phyloP scores from a whole-genome alignment of 805 yeast genomes.

The Metschnikowia chrysomelidarum region DNA sequence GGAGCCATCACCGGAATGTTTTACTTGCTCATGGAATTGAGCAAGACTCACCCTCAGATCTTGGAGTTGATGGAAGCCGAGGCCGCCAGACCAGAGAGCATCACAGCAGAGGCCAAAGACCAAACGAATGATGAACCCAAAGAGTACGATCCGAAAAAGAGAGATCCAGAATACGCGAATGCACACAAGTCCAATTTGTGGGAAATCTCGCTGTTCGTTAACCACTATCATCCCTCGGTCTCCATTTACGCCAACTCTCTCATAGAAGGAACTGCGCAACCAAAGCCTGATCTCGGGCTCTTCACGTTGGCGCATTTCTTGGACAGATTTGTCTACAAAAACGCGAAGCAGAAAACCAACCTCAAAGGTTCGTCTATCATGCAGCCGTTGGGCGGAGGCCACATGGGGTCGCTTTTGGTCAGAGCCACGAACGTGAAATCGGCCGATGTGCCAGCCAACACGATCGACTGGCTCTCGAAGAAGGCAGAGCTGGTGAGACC shows the following conservation, averaged over 20 bases:
- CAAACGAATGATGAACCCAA: slow-evolving; percentile 2
- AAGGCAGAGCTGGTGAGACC: slow-evolving; percentile 69
- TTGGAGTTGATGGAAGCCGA: slow-evolving; percentile 57
- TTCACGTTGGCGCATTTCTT: slow-evolving; percentile 87
- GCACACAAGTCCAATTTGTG: slow-evolving; percentile 81
- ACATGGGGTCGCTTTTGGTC: slow-evolving; percentile 66
- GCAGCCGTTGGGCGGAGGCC: slow-evolving; percentile 94
- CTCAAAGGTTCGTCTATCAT: slow-evolving; percentile 89
- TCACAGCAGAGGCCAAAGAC: slow-evolving; percentile 23
- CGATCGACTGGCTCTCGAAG: slow-evolving; percentile 77
- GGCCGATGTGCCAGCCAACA: slow-evolving; percentile 68
- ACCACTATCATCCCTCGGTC: slow-evolving; percentile 92
- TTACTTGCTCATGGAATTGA: slow-evolving; percentile 67
- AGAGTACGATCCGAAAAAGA: slow-evolving; percentile 76
- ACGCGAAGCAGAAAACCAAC: slow-evolving; percentile 73
- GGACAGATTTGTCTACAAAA: slow-evolving; percentile 92
- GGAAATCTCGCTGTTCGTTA: slow-evolving; percentile 74
- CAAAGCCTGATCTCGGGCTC: slow-evolving; percentile 87
- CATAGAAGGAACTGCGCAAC: slow-evolving; percentile 46
- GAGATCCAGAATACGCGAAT: slow-evolving; percentile 92
- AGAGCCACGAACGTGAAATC: slow-evolving; percentile 49
- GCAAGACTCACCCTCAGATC: slow-evolving; percentile 61
- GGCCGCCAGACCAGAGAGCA: slow-evolving; percentile 47
- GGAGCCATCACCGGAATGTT: slow-evolving; percentile 88
- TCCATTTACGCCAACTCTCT: slow-evolving; percentile 72